Conservation (phyloP, 2,329 filamentous ascomycete genomes). For the Penicillium rolfsii region DNA sequence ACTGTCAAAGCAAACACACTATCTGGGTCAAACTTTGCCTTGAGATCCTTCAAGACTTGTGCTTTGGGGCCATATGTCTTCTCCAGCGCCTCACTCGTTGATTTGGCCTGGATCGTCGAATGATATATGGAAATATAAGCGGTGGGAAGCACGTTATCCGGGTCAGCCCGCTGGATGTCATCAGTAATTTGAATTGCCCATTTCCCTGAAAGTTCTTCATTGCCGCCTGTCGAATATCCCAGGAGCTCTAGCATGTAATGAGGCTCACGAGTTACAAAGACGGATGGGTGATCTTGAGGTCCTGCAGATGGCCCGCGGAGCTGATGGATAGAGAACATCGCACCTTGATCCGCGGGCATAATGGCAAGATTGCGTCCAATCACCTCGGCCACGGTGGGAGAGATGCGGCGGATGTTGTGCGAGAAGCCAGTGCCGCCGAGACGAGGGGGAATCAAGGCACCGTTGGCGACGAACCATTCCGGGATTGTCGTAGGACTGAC, state of each 20-base stretch:
- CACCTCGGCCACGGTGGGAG: background rate
- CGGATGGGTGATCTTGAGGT: slow-evolving; percentile 8
- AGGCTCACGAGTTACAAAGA: slow-evolving; percentile 24
- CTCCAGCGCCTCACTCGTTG: slow-evolving; percentile 1
- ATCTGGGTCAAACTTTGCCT: slow-evolving; percentile 22
- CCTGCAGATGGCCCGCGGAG: slow-evolving; percentile 20
- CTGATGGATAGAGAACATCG: slow-evolving; percentile 26
- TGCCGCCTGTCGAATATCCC: slow-evolving; percentile 2
- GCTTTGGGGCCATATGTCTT: slow-evolving; percentile 29
- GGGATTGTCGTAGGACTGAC: background rate
- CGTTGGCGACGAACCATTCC: background rate
- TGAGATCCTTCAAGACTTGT: slow-evolving; percentile 16
- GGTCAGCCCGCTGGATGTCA: slow-evolving; percentile 11
- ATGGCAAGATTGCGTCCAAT: background rate
- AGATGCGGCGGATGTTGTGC: background rate
- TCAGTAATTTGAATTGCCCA: slow-evolving; percentile 18
- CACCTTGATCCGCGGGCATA: slow-evolving; percentile 10
- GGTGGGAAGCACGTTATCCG: slow-evolving; percentile 17
- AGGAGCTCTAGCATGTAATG: slow-evolving; percentile 30
- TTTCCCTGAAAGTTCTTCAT: background rate
- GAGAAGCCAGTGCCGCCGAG: background rate
- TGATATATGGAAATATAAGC: slow-evolving; percentile 25
- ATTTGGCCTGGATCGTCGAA: background rate
- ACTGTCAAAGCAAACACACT: slow-evolving; percentile 22
- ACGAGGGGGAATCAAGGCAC: background rate